A percentile compares a stretch with the other conserved stretches of the same genome.
Evolutionary conservation across 2,329 filamentous ascomycete species (phyloP).

Genomic region (Calonectria naviculata): DNA sequence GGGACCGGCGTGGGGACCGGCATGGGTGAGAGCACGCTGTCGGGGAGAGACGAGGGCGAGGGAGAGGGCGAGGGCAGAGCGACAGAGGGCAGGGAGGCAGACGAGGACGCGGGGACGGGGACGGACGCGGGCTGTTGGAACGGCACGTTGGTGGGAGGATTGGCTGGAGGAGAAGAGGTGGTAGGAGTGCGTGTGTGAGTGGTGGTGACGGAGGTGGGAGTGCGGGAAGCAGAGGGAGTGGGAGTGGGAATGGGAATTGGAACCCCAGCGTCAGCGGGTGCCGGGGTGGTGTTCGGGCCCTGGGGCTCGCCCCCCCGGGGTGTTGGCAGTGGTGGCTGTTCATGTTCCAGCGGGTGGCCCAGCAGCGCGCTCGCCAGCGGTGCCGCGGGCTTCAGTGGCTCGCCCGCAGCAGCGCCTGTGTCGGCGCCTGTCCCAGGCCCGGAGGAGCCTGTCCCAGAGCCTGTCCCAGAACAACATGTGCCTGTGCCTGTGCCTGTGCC

Average conservation of each 20-base stretch:
- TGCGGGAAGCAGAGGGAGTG: conserved; percentile 18
- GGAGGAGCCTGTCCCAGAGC: background rate
- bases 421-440: background rate
- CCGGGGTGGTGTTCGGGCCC: conserved; percentile 31
- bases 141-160: conserved; percentile 25
- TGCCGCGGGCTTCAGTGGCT: background rate
- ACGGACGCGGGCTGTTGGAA: conserved; percentile 12
- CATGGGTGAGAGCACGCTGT: conserved; percentile 40
- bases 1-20: conserved; percentile 32
- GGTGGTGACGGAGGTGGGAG: conserved; percentile 31
- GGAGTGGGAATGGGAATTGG: conserved; percentile 18
- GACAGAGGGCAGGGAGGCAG: background rate
- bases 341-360: conserved; percentile 7
- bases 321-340: conserved; percentile 12
- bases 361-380: background rate
- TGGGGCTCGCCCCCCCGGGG: conserved; percentile 30
- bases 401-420: conserved; percentile 2
- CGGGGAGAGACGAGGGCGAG: conserved; percentile 19
- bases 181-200: conserved; percentile 25
- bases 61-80: conserved; percentile 27
- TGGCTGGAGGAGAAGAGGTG: conserved; percentile 29
- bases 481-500: background rate
- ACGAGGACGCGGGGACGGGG: conserved; percentile 1
- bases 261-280: conserved; percentile 32
- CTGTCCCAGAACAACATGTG: background rate